A percentile compares a stretch with the other conserved stretches of the same genome.
phyloP scores from a whole-genome alignment of 2,329 filamentous ascomycete species.

The Phaeosphaeriaceae sp. region DNA sequence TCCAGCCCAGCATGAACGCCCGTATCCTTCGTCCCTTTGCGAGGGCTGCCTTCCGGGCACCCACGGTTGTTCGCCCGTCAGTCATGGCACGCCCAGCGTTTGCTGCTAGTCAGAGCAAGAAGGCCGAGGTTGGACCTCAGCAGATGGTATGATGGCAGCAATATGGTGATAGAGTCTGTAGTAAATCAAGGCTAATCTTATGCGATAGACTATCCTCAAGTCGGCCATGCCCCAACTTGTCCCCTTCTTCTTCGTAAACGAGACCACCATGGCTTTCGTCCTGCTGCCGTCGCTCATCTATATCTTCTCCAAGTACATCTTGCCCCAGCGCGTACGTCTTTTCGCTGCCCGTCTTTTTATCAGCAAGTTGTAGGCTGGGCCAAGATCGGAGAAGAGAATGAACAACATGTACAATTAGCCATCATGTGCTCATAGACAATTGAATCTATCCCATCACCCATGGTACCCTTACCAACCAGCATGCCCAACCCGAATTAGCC shows the following conservation, averaged over 20 bases:
- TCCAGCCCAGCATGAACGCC: conserved; percentile 51
- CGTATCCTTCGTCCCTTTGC: conserved; percentile 51
- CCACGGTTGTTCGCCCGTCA: conserved; percentile 42
- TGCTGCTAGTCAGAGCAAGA: conserved; percentile 44
- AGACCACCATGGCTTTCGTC: conserved; percentile 51
- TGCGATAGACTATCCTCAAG: conserved; percentile 45
- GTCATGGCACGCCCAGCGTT: conserved; percentile 45
- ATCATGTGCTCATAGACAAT: conserved; percentile 46
- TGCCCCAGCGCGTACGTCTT: conserved; percentile 50
- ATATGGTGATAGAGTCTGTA: neutral
- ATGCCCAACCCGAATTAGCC: neutral
- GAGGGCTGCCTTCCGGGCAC: conserved; percentile 49
- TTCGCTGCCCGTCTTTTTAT: conserved; percentile 53
- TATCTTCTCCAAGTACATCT: conserved; percentile 53
- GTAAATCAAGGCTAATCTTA: conserved; percentile 20
- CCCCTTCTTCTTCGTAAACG: conserved; percentile 55
- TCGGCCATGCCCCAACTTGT: conserved; percentile 54
- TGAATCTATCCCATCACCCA: conserved; percentile 26
- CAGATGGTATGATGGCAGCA: conserved; percentile 38
- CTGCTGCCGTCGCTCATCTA: conserved; percentile 52
- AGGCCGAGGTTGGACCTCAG: conserved; percentile 39
- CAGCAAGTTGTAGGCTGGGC: conserved; percentile 50
- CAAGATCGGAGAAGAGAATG: conserved; percentile 1
- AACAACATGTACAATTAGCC: conserved; percentile 42
- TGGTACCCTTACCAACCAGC: conserved; percentile 1